Evolutionary conservation across 2,329 filamentous ascomycete genomes (phyloP), one percentile per base, ranked within the genome.

Genomic region (Chaetothyriales sp.): DNA sequence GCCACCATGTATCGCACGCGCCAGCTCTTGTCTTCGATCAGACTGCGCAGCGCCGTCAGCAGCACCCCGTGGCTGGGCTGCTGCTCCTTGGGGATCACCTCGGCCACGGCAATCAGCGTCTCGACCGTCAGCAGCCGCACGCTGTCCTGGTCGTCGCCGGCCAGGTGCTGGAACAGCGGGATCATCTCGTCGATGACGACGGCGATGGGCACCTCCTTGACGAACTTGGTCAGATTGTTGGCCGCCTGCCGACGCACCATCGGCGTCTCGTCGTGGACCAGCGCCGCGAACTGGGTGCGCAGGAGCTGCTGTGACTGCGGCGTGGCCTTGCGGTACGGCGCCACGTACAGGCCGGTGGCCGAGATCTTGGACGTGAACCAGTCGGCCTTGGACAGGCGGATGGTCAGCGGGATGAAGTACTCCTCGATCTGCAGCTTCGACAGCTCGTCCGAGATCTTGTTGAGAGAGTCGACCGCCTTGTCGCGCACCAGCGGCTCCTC

Each of bases 291-390:
- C 65, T 95, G 88, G 70, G 90, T 84, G 65, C 92, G 81, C 54
- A 98, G 82, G 62, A 83, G 84, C 72, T 95, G 88, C 73, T 98
- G 92, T 60, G 89, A 81, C n/a, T 82, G 77, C 49, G 84, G 78
- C 51, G 88, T 85, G 54, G 92, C 88, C 75, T 94, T 94, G 64
- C 83, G 85, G 76, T 98, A 98, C 59, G 92, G 90, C 47, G 83
- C 81, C 67, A 86, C 92, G 75, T 90, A 98, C 57, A 98, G 84
- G 57, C 92, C 92, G 59, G 90, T 95, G 57, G 90, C 92, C 29
- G 92, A 98, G 59, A 98, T 92, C 74, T 97, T 98, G 59, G 92
- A 97, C 53, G 92, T 98, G 71, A 98, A 98, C 92, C 92, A 98
- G 73, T 98, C 92, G 71, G 92, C 92, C 78, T 97, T 98, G 60